Base-by-base conservation (phyloP, 345 rosid species). In the Lagerstroemia speciosa region DNA sequence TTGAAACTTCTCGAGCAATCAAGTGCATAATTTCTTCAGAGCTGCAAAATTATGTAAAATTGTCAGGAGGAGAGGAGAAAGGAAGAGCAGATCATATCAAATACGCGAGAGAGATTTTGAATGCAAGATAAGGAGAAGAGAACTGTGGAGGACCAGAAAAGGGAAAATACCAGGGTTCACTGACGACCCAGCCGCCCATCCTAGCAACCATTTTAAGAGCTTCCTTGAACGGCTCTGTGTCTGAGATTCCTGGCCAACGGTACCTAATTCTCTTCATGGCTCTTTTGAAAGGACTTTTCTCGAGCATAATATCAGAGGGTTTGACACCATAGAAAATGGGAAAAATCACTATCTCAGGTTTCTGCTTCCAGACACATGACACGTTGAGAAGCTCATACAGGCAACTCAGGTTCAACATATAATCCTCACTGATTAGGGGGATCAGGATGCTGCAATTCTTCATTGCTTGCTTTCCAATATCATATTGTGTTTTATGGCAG, bases 1-100 rank as follows among this genome's bases (percentile, higher is more conserved):
- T 29, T n/a, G 62, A 22, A 55, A 55, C 62, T 55, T 55, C 62
- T 55, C 6, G 62, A 55, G 62, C 62, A 55, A 55, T 55, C 62
- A 8, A 55, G 62, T 6, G 8, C 8, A 55, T 2, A 14, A 55
- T 29, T n/a, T 55, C 8, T 14, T 7, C 62, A 14, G 1, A 55
- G 2, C 62, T 55, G 62, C 62, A 55, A n/a, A 55, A 55, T 6
- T 55, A 58, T 3, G 62, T n/a, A 58, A 8, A 8, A 14, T 24
- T 24, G 62, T 43, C 7, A 43, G 48, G 48, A 12, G 7, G 48
- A 43, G 16, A 12, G 48, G 48, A 43, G 48, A 43, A 43, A 24
- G 16, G 62, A 58, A 58, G 32, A 3, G 32, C 11, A 24, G 31
- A 58, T 58, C 19, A 58, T 26, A 58, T 24, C 32, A 26, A 58